Evolutionary conservation across 805 yeast genomes (phyloP), one percentile per base, ranked within the genome.

Genomic region (Phaffomyces opuntiae): DNA sequence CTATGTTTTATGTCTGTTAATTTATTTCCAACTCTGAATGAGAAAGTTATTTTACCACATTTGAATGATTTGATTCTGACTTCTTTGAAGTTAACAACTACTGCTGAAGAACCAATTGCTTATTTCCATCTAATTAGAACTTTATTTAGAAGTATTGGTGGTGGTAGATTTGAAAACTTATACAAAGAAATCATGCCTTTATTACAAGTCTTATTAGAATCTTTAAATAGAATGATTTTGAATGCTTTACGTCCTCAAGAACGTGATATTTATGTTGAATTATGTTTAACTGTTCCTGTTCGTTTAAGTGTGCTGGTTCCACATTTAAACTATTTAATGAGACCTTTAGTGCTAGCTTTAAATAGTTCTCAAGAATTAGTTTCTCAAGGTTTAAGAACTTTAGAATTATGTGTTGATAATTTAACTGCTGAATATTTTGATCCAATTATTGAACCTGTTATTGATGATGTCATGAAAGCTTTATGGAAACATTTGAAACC

Each of bases 1-100:
- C 69, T 93, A 36, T 88, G 96, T 55, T 91, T 93, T 65, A 88
- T 91, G 95, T 89, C 96, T 3, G 97, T 93, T 4, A 91, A 88
- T 55, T 69, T 91, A 42, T 91, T 89, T 61, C 97, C 98, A 0
- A 68, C 80, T 5, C 78, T 84, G 3, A 95, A 93, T 60, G 99
- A 95, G 64, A 71, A 78, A 47, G 96, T 93, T 7, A 74, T 93
- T 9, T 68, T 90, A 38, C 97, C 97, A 1, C 96, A 93, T 59
- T 73, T 93, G 57, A 84, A 87, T 59, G 81, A 84, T 49, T 69
- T 95, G 55, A 89, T 93, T 32, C 68, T 93, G 51, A 82, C 85
- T 47, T 86, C 95, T 0, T 69, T 93, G 60, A 80, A 81, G 48
- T 73, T 79, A 44, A 81, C 96, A 0, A 84, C 96, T 1, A 80